These are phyloP conservation scores for Pyrrhoderma noxium DNA, from an alignment of 1,284 basidiomycete genomes.

Conservation along the genomic window DNA sequence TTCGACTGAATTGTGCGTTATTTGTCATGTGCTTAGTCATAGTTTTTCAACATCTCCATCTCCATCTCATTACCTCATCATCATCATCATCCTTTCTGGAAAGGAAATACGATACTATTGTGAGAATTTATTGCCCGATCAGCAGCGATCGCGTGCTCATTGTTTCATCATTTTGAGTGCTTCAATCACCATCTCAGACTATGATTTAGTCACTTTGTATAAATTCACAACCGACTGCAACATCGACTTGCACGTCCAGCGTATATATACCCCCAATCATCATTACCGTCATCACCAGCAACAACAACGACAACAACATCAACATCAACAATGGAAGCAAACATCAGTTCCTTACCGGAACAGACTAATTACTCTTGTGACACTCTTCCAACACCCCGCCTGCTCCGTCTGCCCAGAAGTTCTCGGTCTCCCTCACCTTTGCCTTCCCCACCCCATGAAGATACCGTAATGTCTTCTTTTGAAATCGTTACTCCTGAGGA, in stretches of 20 bases:
- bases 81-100: no score
- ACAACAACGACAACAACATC: background rate
- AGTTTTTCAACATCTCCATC: background rate
- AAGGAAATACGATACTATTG: no score
- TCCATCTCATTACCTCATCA: no score
- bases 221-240: background rate
- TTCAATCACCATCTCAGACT: background rate
- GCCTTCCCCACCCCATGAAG: conserved; percentile 23
- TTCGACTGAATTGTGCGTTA: conserved; percentile 10
- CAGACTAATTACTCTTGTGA: conserved; percentile 48
- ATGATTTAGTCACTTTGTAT: background rate
- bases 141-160: no score
- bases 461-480: conserved; percentile 26
- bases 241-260: background rate
- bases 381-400: conserved; percentile 57
- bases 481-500: conserved; percentile 24
- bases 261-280: background rate
- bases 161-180: no score
- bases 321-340: conserved; percentile 1
- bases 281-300: background rate
- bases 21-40: background rate
- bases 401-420: conserved; percentile 14
- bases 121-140: no score
- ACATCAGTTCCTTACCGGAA: conserved; percentile 22
- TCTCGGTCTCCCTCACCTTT: conserved; percentile 31